phyloP scores from a whole-genome alignment of 202 grass and related monocot genomes.

The Panicum virgatum region DNA sequence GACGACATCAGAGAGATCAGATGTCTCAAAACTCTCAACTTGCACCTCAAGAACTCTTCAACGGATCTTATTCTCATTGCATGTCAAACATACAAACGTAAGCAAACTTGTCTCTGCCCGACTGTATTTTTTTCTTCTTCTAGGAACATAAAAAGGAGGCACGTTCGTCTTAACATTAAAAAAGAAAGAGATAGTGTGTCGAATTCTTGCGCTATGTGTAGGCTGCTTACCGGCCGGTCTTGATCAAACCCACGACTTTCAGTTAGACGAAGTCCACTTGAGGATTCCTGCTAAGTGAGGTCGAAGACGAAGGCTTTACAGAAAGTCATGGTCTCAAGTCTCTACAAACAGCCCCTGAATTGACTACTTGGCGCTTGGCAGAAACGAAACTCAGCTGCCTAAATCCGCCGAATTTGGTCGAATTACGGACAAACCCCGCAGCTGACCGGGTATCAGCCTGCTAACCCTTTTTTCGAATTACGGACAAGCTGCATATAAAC shows the following conservation, averaged over 20 bases:
- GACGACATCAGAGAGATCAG: slow-evolving; percentile 1
- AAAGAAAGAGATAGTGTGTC: slow-evolving; percentile 1
- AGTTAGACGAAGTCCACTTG: slow-evolving; percentile 23
- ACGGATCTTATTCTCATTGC: slow-evolving; percentile 1
- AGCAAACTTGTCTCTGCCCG: background rate
- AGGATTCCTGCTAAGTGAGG: background rate
- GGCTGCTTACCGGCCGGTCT: background rate
- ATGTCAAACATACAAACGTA: background rate
- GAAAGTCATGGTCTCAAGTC: slow-evolving; percentile 35
- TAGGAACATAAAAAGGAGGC: background rate
- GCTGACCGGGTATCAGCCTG: background rate
- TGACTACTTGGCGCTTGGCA: background rate
- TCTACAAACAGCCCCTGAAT: background rate
- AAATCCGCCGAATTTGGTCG: background rate
- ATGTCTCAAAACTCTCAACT: background rate
- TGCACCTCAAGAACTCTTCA: slow-evolving; percentile 14
- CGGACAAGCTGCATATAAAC: background rate
- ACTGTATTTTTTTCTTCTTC: background rate
- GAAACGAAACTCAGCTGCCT: background rate
- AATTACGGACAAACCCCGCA: background rate
- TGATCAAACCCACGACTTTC: slow-evolving; percentile 34
- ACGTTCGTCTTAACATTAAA: background rate
- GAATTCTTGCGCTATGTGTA: background rate
- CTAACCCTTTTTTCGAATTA: background rate
- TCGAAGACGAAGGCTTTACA: background rate